Conservation (phyloP, 1,139 yeast genomes). For the Candida buenavistaensis region DNA sequence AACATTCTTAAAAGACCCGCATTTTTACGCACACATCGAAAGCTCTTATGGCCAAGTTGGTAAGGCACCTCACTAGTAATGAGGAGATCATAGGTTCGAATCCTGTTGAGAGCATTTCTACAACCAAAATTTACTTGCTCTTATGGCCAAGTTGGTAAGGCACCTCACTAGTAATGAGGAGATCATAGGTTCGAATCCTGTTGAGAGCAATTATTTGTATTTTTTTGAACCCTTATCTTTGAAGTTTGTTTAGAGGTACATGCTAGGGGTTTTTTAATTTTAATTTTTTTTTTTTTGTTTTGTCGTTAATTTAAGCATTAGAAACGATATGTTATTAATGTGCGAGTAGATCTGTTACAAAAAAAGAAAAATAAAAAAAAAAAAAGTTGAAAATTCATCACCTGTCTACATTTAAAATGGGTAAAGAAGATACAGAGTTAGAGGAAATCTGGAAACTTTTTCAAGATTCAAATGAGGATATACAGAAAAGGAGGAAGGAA, state of each 20-base stretch:
- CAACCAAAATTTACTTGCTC: conserved; percentile 19
- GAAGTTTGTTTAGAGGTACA: too few species aligned
- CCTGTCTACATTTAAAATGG: conserved; percentile 6
- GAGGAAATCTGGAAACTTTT: conserved; percentile 35
- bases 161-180: conserved; percentile 91
- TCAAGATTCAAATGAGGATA: conserved; percentile 35
- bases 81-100: conserved; percentile 88
- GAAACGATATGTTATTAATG: too few species aligned
- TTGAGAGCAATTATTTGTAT: conserved; percentile 55
- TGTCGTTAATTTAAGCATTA: too few species aligned
- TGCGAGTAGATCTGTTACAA: not conserved
- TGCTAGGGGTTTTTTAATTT: conserved; percentile 1
- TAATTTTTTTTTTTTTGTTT: too few species aligned
- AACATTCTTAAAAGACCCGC: not conserved
- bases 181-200: conserved; percentile 89
- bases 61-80: conserved; percentile 90
- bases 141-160: conserved; percentile 89
- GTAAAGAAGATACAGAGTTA: conserved; percentile 26
- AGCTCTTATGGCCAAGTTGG: conserved; percentile 48
- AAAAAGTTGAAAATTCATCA: not conserved
- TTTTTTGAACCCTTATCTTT: conserved; percentile 2
- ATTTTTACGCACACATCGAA: not conserved
- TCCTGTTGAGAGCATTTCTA: conserved; percentile 69
- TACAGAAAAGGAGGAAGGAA: conserved; percentile 31
- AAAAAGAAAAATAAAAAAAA: not conserved